These are phyloP conservation scores for Tetrapisispora phaffii DNA, from an alignment of 805 yeast genomes.

Conservation along the genomic window DNA sequence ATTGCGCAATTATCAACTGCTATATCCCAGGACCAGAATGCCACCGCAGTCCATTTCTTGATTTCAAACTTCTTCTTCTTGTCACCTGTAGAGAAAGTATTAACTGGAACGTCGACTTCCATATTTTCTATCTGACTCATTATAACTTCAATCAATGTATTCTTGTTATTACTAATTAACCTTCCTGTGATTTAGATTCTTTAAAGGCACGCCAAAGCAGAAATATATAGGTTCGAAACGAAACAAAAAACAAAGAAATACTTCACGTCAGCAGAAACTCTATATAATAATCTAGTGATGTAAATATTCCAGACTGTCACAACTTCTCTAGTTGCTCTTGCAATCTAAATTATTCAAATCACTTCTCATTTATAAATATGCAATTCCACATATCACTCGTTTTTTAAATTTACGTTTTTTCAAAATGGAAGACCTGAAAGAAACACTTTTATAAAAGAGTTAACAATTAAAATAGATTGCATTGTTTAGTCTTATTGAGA, in stretches of 20 bases:
- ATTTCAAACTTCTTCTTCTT: conserved; percentile 75
- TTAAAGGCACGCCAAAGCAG: too few species aligned
- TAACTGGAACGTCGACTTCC: conserved; percentile 19
- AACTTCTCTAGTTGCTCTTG: too few species aligned
- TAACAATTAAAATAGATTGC: too few species aligned
- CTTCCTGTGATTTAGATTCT: too few species aligned
- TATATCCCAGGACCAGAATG: conserved; percentile 99
- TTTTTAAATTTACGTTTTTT: not conserved
- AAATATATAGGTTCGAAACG: too few species aligned
- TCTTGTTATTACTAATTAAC: too few species aligned
- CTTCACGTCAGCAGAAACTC: too few species aligned
- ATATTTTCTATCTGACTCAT: conserved; percentile 20
- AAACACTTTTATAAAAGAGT: not conserved
- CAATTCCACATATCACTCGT: not conserved
- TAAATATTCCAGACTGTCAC: too few species aligned
- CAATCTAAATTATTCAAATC: not conserved
- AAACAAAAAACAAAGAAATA: too few species aligned
- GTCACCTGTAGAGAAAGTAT: conserved; percentile 1
- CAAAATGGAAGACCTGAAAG: not conserved
- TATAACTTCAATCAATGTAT: not conserved
- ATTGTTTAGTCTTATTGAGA: too few species aligned
- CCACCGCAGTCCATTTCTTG: conserved; percentile 97
- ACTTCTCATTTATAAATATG: too few species aligned
- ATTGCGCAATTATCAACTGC: conserved; percentile 95
- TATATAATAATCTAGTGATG: too few species aligned